A percentile compares a stretch with the other conserved stretches of the same genome.
Evolutionary conservation across 495 filamentous ascomycete species (phyloP).

Genomic region (Chaetomium cochliodes): DNA sequence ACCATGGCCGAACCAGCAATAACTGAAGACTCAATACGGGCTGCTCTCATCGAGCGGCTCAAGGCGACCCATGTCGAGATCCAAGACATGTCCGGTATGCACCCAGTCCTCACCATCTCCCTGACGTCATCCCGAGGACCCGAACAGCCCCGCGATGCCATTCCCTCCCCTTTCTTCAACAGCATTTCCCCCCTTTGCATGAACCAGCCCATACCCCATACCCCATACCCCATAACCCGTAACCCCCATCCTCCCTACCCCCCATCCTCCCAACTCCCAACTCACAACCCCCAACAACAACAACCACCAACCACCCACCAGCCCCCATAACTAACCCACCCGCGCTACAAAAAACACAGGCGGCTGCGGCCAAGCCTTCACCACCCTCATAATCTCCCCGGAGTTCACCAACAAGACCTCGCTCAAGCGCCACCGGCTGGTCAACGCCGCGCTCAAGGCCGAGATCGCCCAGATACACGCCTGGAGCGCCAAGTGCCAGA

Average conservation of each 20-base stretch:
- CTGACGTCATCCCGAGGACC: conserved; percentile 30
- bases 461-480: conserved; percentile 96
- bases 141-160: neutral
- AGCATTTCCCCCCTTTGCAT: neutral
- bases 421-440: conserved; percentile 82
- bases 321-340: no score
- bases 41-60: conserved; percentile 68
- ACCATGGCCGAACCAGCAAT: conserved; percentile 58
- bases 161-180: conserved; percentile 1
- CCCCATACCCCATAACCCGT: no score
- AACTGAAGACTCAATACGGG: conserved; percentile 65
- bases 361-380: conserved; percentile 94
- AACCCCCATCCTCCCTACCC: no score
- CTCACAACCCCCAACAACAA: no score
- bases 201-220: no score
- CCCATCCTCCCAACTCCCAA: no score
- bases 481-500: conserved; percentile 97
- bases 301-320: no score
- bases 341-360: conserved; percentile 46
- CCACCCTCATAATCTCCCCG: conserved; percentile 85
- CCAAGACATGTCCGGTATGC: conserved; percentile 84
- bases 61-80: conserved; percentile 85
- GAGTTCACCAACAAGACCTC: conserved; percentile 83
- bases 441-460: conserved; percentile 82
- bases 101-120: neutral